Evolutionary conservation across 169 alveolate genomes (phyloP).

Genomic region (Plasmodium berghei): DNA sequence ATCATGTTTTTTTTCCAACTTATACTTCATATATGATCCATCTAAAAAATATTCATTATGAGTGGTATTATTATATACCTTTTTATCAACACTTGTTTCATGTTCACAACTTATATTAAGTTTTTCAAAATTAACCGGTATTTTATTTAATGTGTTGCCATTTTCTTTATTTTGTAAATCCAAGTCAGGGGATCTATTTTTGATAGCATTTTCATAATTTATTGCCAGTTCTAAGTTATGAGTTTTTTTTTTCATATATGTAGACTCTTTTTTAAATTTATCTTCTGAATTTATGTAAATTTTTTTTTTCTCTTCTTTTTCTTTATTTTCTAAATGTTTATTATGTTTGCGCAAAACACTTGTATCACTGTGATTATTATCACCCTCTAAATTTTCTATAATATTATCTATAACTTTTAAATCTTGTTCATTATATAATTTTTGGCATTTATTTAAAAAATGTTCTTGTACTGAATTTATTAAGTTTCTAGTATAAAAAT

Average conservation of each 20-base stretch:
- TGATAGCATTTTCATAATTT: neutral
- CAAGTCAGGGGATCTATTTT: neutral
- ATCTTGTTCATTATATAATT: conserved; percentile 34
- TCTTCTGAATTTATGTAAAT: neutral
- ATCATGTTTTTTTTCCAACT: neutral
- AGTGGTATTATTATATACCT: neutral
- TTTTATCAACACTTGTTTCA: neutral
- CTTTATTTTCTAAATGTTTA: neutral
- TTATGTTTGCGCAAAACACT: neutral
- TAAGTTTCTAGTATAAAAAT: conserved; percentile 12
- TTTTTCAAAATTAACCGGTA: neutral
- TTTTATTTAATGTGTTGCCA: neutral
- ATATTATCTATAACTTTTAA: conserved; percentile 50
- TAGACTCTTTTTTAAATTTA: neutral
- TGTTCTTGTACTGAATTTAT: conserved; percentile 28
- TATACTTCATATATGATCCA: neutral
- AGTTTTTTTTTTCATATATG: conserved; percentile 3
- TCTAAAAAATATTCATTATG: neutral
- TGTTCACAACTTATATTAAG: neutral
- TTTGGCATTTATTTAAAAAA: conserved; percentile 21
- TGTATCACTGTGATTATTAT: neutral
- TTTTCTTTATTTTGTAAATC: neutral
- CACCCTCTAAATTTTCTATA: conserved; percentile 13
- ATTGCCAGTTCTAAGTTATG: neutral
- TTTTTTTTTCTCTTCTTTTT: neutral